Percentiles rank a stretch among this genome's conserved stretches.
phyloP scores from a whole-genome alignment of 352 stramenopile genomes.

The Pilasporangium apinafurcum region DNA sequence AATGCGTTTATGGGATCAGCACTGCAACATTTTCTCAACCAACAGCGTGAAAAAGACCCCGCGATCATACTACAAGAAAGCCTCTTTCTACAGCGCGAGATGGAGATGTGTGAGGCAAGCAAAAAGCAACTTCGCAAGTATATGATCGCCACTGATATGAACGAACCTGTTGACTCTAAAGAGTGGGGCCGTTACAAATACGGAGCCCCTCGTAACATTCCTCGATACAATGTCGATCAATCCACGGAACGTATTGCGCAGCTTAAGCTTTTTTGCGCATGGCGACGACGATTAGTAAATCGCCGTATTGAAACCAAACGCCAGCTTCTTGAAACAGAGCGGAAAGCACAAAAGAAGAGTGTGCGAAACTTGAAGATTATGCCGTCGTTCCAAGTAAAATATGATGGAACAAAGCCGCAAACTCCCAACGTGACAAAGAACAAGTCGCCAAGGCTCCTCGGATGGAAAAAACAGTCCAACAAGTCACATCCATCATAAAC shows the following conservation, averaged over 20 bases:
- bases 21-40: conserved; percentile 36
- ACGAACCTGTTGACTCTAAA: conserved; percentile 45
- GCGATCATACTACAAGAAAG: conserved; percentile 35
- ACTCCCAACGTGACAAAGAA: too few relatives aligned
- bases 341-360: conserved; percentile 11
- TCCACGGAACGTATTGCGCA: conserved; percentile 42
- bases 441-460: too few relatives aligned
- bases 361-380: too few relatives aligned
- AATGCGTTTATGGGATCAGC: conserved; percentile 9
- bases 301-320: conserved; percentile 26
- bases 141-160: conserved; percentile 61
- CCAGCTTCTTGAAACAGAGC: conserved; percentile 23
- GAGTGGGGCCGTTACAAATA: conserved; percentile 64
- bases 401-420: too few relatives aligned
- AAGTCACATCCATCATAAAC: too few relatives aligned
- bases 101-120: conserved; percentile 45
- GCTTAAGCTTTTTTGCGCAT: conserved; percentile 47
- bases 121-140: conserved; percentile 56
- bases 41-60: conserved; percentile 29
- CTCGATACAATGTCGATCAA: conserved; percentile 38
- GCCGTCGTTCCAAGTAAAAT: too few relatives aligned
- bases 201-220: conserved; percentile 27
- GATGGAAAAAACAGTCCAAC: too few relatives aligned
- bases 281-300: conserved; percentile 32
- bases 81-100: conserved; percentile 52